phyloP scores from a whole-genome alignment of 2,329 filamentous ascomycete genomes.

The Byssochlamys sp. region DNA sequence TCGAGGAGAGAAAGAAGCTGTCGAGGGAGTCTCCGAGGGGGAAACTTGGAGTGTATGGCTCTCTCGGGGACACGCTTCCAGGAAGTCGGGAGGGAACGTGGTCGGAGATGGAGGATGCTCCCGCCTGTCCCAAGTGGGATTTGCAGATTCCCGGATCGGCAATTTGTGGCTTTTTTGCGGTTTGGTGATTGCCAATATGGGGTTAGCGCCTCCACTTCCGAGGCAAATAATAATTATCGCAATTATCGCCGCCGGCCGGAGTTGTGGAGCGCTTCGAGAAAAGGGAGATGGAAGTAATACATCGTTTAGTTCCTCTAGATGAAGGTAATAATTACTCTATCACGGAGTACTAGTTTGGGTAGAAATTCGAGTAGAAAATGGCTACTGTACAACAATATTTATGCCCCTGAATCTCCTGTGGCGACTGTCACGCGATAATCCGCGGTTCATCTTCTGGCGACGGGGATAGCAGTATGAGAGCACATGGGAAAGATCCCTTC shows the following conservation, averaged over 20 bases:
- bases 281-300: not conserved
- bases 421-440: too few relatives aligned
- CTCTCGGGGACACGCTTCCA: slow-evolving; percentile 9
- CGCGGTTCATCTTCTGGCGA: too few relatives aligned
- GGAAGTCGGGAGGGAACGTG: slow-evolving; percentile 28
- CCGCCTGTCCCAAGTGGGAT: slow-evolving; percentile 23
- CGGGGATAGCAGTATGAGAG: too few relatives aligned
- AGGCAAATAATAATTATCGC: not conserved
- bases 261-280: not conserved
- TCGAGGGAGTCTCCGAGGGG: slow-evolving; percentile 7
- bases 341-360: too few relatives aligned
- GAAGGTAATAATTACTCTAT: too few relatives aligned
- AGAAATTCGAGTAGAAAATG: too few relatives aligned
- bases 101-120: slow-evolving; percentile 17
- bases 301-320: too few relatives aligned
- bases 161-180: slow-evolving; percentile 13
- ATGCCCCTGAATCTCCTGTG: too few relatives aligned
- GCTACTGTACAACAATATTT: too few relatives aligned
- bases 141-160: slow-evolving; percentile 21
- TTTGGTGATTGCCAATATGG: not conserved
- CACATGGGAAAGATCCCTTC: too few relatives aligned
- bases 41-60: slow-evolving; percentile 5
- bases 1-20: slow-evolving; percentile 1
- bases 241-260: not conserved
- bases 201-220: not conserved